Base-by-base conservation (phyloP, 2,329 filamentous ascomycete genomes). In the Ascochyta clinopodiicola region DNA sequence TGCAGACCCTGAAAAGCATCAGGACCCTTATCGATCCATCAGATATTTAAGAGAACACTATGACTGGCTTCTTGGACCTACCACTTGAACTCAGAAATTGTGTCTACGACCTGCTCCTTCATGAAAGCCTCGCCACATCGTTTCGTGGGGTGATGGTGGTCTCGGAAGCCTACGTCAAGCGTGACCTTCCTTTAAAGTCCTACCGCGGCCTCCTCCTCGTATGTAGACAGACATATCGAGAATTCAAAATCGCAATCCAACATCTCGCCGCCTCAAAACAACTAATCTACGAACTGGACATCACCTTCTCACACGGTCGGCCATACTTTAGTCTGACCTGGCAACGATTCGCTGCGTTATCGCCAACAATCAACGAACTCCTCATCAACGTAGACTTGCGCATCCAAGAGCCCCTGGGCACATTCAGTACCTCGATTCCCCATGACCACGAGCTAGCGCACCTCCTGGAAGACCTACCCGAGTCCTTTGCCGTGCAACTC, bases 221-320 rank as follows among this genome's bases (percentile, higher is more conserved):
- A 4, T 67, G 63, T 44, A 63, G 57, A 12, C 68, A 71, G 37
- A 65, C 59, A 21, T 53, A 66, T 44, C 48, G 44, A 34, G 70
- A 72, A 37, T 59, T 71, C 48, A 71, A 70, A 44, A 63, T 63
- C 36, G 63, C 66, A 22, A 64, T 71, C 31, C 68, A 64, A 22
- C 70, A 72, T 34, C 40, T 68, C 37, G 64, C 63, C 3, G 64
- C 64, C 4, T 57, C 64, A 8, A 70, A 69, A 45, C 56, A 63
- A 24, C 44, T 72, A 0, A 42, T 55, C 5, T 72, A 72, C 51
- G 65, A 69, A 55, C 44, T 71, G 40, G 60, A 67, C 39, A 63
- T 71, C 7, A 64, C 63, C 0, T 71, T 72, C 47, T 71, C 66
- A 4, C 69, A 72, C 44, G 70, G 70, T n/a, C 64, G 69, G n/a